These are phyloP conservation scores for Neoboletus subvelutipes DNA, from an alignment of 768 basidiomycete genomes.

Conservation along the genomic window DNA sequence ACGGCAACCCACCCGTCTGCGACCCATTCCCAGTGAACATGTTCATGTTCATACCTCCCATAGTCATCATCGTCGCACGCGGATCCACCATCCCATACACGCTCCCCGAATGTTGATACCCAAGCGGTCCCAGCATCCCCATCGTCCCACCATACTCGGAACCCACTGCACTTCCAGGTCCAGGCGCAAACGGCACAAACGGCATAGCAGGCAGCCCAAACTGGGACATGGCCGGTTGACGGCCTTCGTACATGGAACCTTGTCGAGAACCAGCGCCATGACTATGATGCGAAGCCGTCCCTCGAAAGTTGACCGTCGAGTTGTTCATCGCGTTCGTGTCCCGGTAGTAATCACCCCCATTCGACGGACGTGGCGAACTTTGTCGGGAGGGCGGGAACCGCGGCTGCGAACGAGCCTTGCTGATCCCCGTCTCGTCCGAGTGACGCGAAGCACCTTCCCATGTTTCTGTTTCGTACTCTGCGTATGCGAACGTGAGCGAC, in stretches of 20 bases:
- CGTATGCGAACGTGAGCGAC: conserved; percentile 14
- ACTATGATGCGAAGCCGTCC: conserved; percentile 40
- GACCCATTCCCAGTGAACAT: conserved; percentile 57
- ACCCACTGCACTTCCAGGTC: conserved; percentile 62
- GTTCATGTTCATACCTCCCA: conserved; percentile 43
- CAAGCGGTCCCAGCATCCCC: conserved; percentile 54
- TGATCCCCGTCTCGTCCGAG: conserved; percentile 74
- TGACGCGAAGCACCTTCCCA: conserved; percentile 80
- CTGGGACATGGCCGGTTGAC: conserved; percentile 44
- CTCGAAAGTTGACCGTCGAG: conserved; percentile 59
- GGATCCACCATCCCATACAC: conserved; percentile 69
- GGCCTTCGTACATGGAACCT: conserved; percentile 42
- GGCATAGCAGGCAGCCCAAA: conserved; percentile 63
- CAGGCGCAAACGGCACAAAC: conserved; percentile 65
- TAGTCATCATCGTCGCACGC: conserved; percentile 62
- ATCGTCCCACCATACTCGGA: conserved; percentile 68
- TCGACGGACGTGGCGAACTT: conserved; percentile 69
- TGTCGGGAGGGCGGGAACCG: conserved; percentile 54
- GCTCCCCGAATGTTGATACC: conserved; percentile 69
- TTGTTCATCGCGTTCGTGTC: conserved; percentile 73
- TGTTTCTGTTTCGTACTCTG: conserved; percentile 93
- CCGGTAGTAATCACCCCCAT: conserved; percentile 85
- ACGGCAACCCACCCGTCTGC: no score
- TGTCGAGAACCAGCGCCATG: conserved; percentile 42
- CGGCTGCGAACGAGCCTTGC: conserved; percentile 58